Evolutionary conservation across 345 rosid species (phyloP), one percentile per base, ranked within the genome.

Genomic region (Physaria fendleri): DNA sequence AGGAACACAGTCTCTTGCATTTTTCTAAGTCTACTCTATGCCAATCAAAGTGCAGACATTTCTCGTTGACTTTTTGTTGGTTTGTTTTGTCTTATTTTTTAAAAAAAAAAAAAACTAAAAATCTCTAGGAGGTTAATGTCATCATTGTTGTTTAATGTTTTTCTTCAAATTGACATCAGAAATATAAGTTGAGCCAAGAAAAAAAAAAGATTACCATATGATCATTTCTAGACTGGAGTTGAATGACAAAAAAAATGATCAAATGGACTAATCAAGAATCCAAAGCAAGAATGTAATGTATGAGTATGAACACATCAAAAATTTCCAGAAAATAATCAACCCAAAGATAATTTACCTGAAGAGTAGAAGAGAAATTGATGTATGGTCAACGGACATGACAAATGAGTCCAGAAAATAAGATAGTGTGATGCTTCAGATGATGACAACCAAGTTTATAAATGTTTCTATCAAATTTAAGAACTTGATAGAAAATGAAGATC

Each of bases 1-100:
- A 53, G 41, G 51, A 71, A 58, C 10, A 65, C 62, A n/a, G 71
- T 39, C 40, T 71, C 76, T 52, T 71, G 76, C 76, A 70, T 71
- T 44, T 38, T 27, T 8, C 15, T 25, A 25, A 43, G 32, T 42
- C 30, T 55, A 47, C 28, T 15, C 23, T 2, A 32, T 11, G 32
- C 16, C 57, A 20, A 20, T 32, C 14, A 37, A 43, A 24, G 45
- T 42, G n/a, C 51, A 54, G 53, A 55, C 60, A 70, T 62, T 7
- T 14, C 16, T 5, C 5, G 60, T 58, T 49, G 64, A 62, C 71
- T 57, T 57, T 62, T 50, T 24, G 6, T 39, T 24, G n/a, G 32
- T 22, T 57, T 57, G 56, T 32, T 32, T 32, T 49, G 37, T 59
- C 10, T n/a, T n/a, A n/a, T n/a, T n/a, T n/a, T n/a, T n/a, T n/a